phyloP scores from a whole-genome alignment of 208 protist genomes.

The Crithidia brevicula region DNA sequence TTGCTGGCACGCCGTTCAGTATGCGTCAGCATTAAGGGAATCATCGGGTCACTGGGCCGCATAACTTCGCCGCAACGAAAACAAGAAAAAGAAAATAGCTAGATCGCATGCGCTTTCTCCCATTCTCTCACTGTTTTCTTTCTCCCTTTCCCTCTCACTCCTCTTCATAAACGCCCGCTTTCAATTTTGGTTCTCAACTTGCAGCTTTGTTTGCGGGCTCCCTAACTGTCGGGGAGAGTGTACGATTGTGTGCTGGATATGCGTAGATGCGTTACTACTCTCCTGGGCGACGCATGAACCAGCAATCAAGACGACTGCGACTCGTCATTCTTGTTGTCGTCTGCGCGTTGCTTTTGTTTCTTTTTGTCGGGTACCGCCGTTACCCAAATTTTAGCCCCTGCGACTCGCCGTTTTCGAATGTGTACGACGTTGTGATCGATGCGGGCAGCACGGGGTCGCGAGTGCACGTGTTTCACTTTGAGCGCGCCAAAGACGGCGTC shows the following conservation, averaged over 20 bases:
- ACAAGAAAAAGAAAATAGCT: too few species aligned
- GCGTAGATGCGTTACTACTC: slow-evolving; percentile 10
- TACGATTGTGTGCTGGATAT: neutral
- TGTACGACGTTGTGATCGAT: slow-evolving; percentile 71
- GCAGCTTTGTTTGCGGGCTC: too few species aligned
- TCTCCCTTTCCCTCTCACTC: too few species aligned
- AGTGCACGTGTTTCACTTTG: slow-evolving; percentile 66
- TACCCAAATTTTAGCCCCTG: neutral
- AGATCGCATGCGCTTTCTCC: too few species aligned
- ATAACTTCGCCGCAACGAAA: too few species aligned
- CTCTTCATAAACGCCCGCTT: too few species aligned
- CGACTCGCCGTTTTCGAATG: slow-evolving; percentile 18
- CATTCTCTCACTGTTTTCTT: too few species aligned
- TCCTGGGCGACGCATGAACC: slow-evolving; percentile 4
- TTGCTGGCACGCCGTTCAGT: too few species aligned
- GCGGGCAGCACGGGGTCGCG: slow-evolving; percentile 78
- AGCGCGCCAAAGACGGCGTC: slow-evolving; percentile 24
- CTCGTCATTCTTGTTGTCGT: slow-evolving; percentile 1
- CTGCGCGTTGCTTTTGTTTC: slow-evolving; percentile 10
- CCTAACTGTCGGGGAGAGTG: too few species aligned
- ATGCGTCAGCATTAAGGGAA: too few species aligned
- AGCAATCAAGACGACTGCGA: slow-evolving; percentile 15
- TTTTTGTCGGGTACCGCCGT: slow-evolving; percentile 3
- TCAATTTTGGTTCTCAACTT: too few species aligned
- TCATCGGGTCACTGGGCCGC: too few species aligned